Percentiles rank a stretch among this genome's conserved stretches.
Conservation (phyloP, 2,329 filamentous ascomycete species). For the Curvularia lunata region DNA sequence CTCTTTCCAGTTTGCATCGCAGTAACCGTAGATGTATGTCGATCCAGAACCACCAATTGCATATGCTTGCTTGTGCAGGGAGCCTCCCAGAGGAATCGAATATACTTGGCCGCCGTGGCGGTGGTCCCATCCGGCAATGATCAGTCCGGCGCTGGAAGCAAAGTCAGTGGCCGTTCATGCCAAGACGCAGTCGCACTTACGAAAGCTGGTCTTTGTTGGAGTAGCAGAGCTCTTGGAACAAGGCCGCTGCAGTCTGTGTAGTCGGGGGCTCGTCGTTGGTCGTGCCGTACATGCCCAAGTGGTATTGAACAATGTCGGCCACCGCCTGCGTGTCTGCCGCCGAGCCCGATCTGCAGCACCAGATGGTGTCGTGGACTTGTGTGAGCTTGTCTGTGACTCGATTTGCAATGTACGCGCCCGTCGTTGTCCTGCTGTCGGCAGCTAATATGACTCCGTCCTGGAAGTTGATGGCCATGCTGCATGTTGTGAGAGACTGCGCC, state of each 20-base stretch:
- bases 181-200: constrained; percentile 59
- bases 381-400: constrained; percentile 99
- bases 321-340: constrained; percentile 98
- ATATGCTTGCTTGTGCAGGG: constrained; percentile 95
- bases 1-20: constrained; percentile 94
- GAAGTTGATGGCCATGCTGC: constrained; percentile 98
- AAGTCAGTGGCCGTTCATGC: constrained; percentile 24
- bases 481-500: constrained; percentile 31
- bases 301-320: constrained; percentile 96
- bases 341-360: constrained; percentile 98
- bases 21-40: constrained; percentile 99
- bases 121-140: constrained; percentile 97
- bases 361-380: constrained; percentile 97
- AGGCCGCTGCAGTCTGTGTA: constrained; percentile 90
- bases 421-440: constrained; percentile 96
- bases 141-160: constrained; percentile 79
- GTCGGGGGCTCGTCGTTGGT: constrained; percentile 88
- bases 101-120: constrained; percentile 96
- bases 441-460: constrained; percentile 98
- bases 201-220: constrained; percentile 93
- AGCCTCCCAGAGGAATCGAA: constrained; percentile 94
- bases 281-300: constrained; percentile 90
- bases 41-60: constrained; percentile 96
- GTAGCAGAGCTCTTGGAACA: constrained; percentile 99
- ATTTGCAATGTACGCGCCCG: constrained; percentile 97